These are phyloP conservation scores for Asterophora lycoperdoides DNA, from an alignment of 768 basidiomycete genomes.

Conservation along the genomic window DNA sequence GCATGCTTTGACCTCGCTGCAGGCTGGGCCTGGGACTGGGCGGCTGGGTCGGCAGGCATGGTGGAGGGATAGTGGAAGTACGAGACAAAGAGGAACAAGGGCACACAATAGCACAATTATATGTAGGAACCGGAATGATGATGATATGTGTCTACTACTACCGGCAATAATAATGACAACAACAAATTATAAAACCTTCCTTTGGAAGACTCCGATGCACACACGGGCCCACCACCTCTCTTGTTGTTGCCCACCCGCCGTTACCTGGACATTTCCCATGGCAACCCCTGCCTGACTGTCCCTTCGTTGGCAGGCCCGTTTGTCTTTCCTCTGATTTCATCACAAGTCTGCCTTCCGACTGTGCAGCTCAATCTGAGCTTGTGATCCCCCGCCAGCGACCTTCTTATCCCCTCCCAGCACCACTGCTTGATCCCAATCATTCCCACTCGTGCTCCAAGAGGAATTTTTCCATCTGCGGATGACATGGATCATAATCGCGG, in stretches of 20 bases:
- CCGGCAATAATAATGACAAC: constrained; percentile 9
- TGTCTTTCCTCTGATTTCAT: constrained; percentile 11
- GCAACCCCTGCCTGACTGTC: constrained; percentile 8
- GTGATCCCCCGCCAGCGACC: not conserved
- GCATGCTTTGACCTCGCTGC: constrained; percentile 35
- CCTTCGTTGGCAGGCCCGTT: constrained; percentile 13
- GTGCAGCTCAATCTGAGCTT: not conserved
- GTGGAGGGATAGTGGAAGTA: constrained; percentile 15
- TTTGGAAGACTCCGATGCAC: constrained; percentile 14
- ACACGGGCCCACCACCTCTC: constrained; percentile 13
- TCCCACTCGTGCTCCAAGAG: not conserved
- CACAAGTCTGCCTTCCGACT: not conserved
- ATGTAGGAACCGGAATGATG: constrained; percentile 14
- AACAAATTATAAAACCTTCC: constrained; percentile 17
- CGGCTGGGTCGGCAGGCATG: constrained; percentile 29
- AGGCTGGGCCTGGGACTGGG: constrained; percentile 23
- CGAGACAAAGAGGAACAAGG: constrained; percentile 15
- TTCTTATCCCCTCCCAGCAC: constrained; percentile 3
- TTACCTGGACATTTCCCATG: constrained; percentile 17
- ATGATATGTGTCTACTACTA: no score
- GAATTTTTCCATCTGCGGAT: not conserved
- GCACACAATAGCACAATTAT: constrained; percentile 20
- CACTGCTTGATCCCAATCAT: constrained; percentile 2
- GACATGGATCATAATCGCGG: constrained; percentile 5
- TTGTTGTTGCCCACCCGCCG: constrained; percentile 13